phyloP scores from a whole-genome alignment of 257 asterid genomes.

The Fraxinus anomala region DNA sequence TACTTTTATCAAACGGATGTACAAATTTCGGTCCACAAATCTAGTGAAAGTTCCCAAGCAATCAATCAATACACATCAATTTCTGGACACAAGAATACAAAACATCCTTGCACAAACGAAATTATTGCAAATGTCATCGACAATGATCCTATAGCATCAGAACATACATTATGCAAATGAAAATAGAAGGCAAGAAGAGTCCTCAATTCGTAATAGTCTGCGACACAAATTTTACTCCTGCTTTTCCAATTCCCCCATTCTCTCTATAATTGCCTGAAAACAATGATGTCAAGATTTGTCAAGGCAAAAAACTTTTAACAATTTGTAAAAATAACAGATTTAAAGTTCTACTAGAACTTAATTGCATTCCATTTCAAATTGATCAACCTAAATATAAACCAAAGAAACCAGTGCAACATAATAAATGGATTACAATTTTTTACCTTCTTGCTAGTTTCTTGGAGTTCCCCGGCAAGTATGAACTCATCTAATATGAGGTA shows the following conservation, averaged over 20 bases:
- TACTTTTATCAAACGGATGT: too few relatives aligned
- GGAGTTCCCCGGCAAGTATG: slow-evolving; percentile 98
- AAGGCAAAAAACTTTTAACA: neutral
- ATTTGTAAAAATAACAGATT: neutral
- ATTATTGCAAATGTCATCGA: neutral
- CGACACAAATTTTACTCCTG: slow-evolving; percentile 44
- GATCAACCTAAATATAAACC: too few relatives aligned
- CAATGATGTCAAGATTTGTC: too few relatives aligned
- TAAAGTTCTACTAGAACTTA: neutral
- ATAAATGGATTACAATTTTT: neutral
- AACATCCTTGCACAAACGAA: neutral
- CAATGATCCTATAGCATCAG: neutral
- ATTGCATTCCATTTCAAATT: too few relatives aligned
- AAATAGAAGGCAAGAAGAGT: neutral
- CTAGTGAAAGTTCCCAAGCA: neutral
- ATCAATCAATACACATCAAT: neutral
- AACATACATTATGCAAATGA: neutral
- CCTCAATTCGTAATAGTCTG: neutral
- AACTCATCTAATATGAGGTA: slow-evolving; percentile 93
- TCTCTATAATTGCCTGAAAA: slow-evolving; percentile 83
- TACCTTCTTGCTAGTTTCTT: slow-evolving; percentile 98
- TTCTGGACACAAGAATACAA: neutral
- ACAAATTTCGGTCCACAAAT: neutral
- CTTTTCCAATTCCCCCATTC: slow-evolving; percentile 96
- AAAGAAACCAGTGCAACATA: too few relatives aligned